Base-by-base conservation (phyloP, 305 asterid species). In the Fraxinus nigra region DNA sequence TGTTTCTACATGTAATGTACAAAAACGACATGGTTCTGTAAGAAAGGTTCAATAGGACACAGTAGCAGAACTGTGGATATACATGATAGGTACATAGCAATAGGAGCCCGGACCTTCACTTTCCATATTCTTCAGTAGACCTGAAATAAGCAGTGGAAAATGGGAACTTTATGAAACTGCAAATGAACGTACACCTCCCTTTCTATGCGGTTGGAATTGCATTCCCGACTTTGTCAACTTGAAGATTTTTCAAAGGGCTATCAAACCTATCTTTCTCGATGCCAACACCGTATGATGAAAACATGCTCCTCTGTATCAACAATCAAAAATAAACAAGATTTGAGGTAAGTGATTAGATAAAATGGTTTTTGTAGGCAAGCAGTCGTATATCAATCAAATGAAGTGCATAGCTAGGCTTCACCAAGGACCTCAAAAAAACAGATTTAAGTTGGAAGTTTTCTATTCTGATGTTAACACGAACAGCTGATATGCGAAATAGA, bases 281-380 rank as follows among this genome's bases (percentile, higher is more conserved):
- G 18, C 80, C 81, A 26, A 3, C 75, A 2, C 79, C 78, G 72
- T 83, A 38, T 9, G 86, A 80, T 46, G 87, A 85, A 6, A 91
- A 78, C 82, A 90, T 43, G 82, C 63, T 88, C 89, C 89, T 89
- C 95, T 92, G 90, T 56, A 85, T 74, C 86, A 79, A 84, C 59
- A 78, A 63, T 65, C 14, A 77, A 73, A 43, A 2, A 14, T 3
- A 69, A 51, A 76, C 11, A 46, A 72, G 70, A 63, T 70, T 70
- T 70, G 28, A 30, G 24, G 13, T 22, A 16, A 33, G 46, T 65
- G 43, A 72, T 16, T 16, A 26, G 18, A 67, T 26, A 26, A 26
- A 26, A 32, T 67, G 20, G 4, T 67, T 67, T 28, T 67, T 24
- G 35, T 3, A 65, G 73, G 73, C 35, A 65, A 65, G 34, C 34